These are phyloP conservation scores for Dipodascus albidus DNA, from an alignment of 805 yeast genomes.

Conservation along the genomic window DNA sequence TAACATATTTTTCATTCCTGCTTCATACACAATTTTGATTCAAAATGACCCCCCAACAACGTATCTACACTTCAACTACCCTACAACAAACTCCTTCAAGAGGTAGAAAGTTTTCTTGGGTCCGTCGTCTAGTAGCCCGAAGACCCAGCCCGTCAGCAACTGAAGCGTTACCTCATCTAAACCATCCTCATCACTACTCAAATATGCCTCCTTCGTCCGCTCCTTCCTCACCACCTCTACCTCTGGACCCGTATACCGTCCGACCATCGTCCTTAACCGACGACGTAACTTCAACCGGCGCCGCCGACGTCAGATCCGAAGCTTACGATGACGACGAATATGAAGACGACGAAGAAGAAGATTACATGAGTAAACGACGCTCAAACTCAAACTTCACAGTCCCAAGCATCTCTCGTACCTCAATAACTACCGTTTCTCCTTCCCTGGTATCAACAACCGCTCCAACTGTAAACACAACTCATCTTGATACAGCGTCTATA, in stretches of 20 bases:
- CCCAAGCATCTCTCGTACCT: constrained; percentile 17
- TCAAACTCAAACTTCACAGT: constrained; percentile 19
- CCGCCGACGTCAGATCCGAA: background rate
- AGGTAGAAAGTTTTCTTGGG: background rate
- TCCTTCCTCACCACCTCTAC: no score
- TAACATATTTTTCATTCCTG: background rate
- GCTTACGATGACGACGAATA: background rate
- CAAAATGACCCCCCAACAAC: background rate
- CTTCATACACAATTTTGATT: background rate
- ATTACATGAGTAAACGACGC: background rate
- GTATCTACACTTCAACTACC: background rate
- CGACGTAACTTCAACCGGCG: no score
- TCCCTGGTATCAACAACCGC: constrained; percentile 11
- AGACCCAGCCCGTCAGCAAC: background rate
- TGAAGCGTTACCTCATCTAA: background rate
- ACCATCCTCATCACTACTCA: no score
- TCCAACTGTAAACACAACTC: constrained; percentile 6
- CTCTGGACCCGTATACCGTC: no score
- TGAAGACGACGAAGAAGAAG: background rate
- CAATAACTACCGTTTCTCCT: constrained; percentile 17
- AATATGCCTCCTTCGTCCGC: no score
- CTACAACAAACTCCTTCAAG: background rate
- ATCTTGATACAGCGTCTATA: constrained; percentile 25
- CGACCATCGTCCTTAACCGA: background rate
- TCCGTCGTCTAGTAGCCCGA: background rate